phyloP scores from a whole-genome alignment of 2,329 filamentous ascomycete species.

The Neoarthrinium moseri region DNA sequence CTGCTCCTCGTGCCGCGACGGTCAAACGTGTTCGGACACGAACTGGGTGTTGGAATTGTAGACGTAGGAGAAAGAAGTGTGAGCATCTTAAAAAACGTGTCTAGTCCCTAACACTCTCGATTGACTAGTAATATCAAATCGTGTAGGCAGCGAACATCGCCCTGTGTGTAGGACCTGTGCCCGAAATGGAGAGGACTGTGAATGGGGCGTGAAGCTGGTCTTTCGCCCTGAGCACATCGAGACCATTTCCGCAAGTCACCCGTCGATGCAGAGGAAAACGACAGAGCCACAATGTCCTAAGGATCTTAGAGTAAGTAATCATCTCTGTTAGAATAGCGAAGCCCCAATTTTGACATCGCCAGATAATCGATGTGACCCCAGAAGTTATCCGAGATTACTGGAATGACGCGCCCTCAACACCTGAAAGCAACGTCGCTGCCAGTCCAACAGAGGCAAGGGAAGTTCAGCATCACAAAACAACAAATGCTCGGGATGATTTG shows the following conservation, averaged over 20 bases:
- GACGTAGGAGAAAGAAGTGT: conserved; percentile 2
- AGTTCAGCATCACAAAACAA: no score
- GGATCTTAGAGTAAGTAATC: not conserved
- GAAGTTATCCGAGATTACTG: conserved; percentile 1
- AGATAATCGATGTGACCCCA: conserved; percentile 9
- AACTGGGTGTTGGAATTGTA: conserved; percentile 1
- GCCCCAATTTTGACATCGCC: no score
- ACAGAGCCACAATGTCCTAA: not conserved
- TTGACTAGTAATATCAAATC: no score
- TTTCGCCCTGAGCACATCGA: conserved; percentile 2
- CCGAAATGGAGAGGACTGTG: not conserved
- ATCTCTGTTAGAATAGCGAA: no score
- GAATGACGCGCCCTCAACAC: not conserved
- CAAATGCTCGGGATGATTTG: no score
- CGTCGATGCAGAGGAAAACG: not conserved
- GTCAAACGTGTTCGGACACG: conserved; percentile 1
- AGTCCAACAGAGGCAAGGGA: not conserved
- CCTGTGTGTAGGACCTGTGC: not conserved
- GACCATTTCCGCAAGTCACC: not conserved
- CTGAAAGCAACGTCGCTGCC: not conserved
- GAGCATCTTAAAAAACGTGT: not conserved
- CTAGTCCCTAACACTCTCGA: no score
- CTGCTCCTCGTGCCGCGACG: not conserved
- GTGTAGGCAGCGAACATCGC: not conserved
- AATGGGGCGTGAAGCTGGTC: conserved; percentile 1